Conservation (phyloP, 2,329 filamentous ascomycete genomes). For the Biscogniauxia mediterranea region DNA sequence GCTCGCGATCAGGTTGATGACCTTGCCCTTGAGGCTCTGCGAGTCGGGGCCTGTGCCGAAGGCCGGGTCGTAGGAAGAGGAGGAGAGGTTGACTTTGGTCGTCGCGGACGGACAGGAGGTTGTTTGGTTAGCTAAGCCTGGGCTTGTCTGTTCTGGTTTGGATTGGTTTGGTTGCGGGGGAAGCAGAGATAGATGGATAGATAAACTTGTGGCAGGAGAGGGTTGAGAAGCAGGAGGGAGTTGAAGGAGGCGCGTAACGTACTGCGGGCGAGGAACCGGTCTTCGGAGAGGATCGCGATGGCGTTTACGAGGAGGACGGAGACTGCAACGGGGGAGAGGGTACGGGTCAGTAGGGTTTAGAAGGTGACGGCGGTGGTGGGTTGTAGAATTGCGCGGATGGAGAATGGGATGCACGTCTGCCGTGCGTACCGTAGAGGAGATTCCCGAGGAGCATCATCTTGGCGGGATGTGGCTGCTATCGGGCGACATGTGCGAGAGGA, state of each 20-base stretch:
- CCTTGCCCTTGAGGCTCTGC: conserved; percentile 75
- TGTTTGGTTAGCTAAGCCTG: conserved; percentile 1
- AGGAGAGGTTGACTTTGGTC: conserved; percentile 77
- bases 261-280: conserved; percentile 88
- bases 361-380: conserved; percentile 1
- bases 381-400: conserved; percentile 5
- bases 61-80: conserved; percentile 66
- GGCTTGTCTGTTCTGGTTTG: conserved; percentile 1
- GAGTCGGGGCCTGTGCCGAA: conserved; percentile 73
- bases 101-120: conserved; percentile 47
- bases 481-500: conserved; percentile 11
- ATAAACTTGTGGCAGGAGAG: not conserved
- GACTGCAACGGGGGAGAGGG: conserved; percentile 47
- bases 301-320: conserved; percentile 88
- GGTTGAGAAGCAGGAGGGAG: no score
- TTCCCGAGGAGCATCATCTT: conserved; percentile 70
- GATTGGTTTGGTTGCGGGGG: no score
- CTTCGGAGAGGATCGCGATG: conserved; percentile 90
- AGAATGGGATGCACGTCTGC: conserved; percentile 1
- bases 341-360: conserved; percentile 13
- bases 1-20: conserved; percentile 86
- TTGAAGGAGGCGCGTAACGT: conserved; percentile 53
- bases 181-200: no score
- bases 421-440: conserved; percentile 65
- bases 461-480: conserved; percentile 20